Conservation (phyloP, 2,329 filamentous ascomycete genomes). For the Alternaria incomplexa region DNA sequence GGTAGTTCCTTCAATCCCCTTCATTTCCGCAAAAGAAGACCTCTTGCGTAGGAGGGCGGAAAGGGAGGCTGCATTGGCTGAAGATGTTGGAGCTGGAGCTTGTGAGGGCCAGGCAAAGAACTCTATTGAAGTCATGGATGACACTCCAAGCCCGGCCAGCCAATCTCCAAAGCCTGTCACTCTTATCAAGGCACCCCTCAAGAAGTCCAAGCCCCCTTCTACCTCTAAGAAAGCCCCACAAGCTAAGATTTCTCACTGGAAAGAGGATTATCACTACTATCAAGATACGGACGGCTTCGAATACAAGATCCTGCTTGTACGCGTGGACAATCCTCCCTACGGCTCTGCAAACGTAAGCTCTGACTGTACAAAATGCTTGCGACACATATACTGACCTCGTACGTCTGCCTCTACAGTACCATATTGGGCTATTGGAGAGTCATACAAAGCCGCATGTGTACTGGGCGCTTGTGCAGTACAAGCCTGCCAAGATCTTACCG, state of each 20-base stretch:
- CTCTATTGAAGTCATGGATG: neutral
- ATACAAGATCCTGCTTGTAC: constrained; percentile 68
- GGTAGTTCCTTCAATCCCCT: constrained; percentile 3
- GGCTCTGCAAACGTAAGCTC: constrained; percentile 57
- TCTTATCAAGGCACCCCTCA: neutral
- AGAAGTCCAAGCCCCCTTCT: neutral
- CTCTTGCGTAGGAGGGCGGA: constrained; percentile 29
- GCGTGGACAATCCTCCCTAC: constrained; percentile 56
- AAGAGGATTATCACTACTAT: constrained; percentile 66
- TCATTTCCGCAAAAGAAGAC: constrained; percentile 28
- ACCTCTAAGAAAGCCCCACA: neutral
- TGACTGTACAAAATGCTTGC: neutral
- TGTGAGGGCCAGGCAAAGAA: neutral
- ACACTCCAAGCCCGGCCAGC: neutral
- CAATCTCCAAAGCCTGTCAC: neutral
- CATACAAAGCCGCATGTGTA: constrained; percentile 41
- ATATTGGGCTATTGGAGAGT: constrained; percentile 41
- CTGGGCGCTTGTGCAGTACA: constrained; percentile 36
- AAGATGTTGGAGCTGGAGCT: neutral
- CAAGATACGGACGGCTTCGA: constrained; percentile 66
- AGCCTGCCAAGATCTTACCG: constrained; percentile 11
- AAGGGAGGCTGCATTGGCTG: constrained; percentile 20
- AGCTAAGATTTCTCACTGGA: constrained; percentile 46
- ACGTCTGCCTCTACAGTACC: constrained; percentile 36
- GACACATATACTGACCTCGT: neutral